Evolutionary conservation across 495 filamentous ascomycete genomes (phyloP), one percentile per base, ranked within the genome.

Genomic region (Aspergillus campestris): DNA sequence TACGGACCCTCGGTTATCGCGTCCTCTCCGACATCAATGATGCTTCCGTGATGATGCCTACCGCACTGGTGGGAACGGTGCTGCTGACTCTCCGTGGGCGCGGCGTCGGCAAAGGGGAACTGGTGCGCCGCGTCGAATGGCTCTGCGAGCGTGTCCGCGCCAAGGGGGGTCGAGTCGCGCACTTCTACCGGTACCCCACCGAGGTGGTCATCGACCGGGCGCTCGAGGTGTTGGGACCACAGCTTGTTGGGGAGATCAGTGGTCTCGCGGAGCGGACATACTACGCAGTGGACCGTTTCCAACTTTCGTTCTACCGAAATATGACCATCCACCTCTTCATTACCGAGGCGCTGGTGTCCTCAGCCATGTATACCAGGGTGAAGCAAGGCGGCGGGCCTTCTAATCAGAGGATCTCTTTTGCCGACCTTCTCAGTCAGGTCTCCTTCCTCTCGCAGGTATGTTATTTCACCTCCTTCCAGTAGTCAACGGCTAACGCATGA

Each of bases 271-370:
- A 98, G 58, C 83, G 84, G 9, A 95, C 90, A 0, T 96, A 85
- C 59, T 94, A 86, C 54, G 91, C 92, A 3, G 88, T 95, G 27
- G 92, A 98, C 62, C 78, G 90, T 40, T 98, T 98, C 68, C 91
- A 97, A 56, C 77, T 98, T 7, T 92, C 86, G 0, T 98, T 97
- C 65, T 98, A 97, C 62, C 82, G 92, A 34, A 98, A 98, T 62
- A 96, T 96, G 91, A 94, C 89, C 1, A 98, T 98, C 42, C 92
- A 98, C 58, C 78, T 98, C 2, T 98, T 98, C 61, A 90, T 97
- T 42, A 83, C 85, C 1, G 88, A 96, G 50, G 85, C 91, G 0
- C 71, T 97, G 2, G 85, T 98, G 3, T 89, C 84, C 12, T 87
- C 83, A 11, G 85, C 84, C 27, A 83, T 98, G 72, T 96, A 97